Base-by-base conservation (phyloP, 352 stramenopile species). In the Pythium myriotylum region DNA sequence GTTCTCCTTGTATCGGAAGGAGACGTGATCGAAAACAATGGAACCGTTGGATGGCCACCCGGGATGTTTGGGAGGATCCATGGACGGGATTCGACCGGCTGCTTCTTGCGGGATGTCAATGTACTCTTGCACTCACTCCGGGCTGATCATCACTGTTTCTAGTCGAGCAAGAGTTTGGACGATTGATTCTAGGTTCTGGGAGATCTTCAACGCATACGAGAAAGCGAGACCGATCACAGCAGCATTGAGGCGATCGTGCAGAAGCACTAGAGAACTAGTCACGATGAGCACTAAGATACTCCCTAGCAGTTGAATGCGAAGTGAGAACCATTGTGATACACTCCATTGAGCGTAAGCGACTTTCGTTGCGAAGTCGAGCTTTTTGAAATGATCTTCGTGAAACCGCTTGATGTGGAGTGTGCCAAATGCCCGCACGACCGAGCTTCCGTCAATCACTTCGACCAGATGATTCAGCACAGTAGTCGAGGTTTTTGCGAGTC, bases 141-240 rank as follows among this genome's bases (percentile, higher is more conserved):
- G 76, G 49, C 76, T 84, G 8, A 88, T 76, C 72, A 86, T 84
- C 8, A 59, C 39, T 10, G 75, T 74, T 42, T 88, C 76, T 0
- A 86, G 12, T 40, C 45, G 65, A 12, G 62, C 70, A 57, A 63
- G 82, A 0, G n/a, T 40, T 12, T 72, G 37, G 5, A 97, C 78
- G 14, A 96, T 67, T 32, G 83, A 86, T 0, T 81, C 77, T 5
- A 98, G 62, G 12, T 71, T 86, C 13, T 84, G 79, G 12, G 88
- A 92, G 26, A 98, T 84, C 24, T 84, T 89, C 0, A 91, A 68
- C 10, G 77, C 77, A 68, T 95, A 98, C 14, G 83, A 87, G 59
- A 98, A 94, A 7, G 96, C 71, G 1, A 98, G 64, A 8, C 79
- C 92, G 14, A 89, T 77, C 4, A 98, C 23, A 4, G 85, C 87